These are phyloP conservation scores for Aureobasidium vineae DNA, from an alignment of 2,329 filamentous ascomycete genomes.

Conservation along the genomic window DNA sequence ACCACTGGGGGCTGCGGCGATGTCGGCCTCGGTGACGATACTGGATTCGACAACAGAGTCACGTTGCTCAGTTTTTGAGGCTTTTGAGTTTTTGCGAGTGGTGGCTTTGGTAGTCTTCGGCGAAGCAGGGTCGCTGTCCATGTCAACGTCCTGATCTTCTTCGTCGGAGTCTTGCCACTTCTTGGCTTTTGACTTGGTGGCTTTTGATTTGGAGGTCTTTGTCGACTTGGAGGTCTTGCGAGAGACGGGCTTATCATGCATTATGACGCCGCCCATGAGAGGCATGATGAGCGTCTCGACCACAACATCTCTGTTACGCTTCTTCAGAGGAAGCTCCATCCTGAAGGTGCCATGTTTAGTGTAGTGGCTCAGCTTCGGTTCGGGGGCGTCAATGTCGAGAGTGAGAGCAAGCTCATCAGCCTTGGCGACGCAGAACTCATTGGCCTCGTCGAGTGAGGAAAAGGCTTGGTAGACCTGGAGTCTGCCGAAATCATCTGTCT, in stretches of 20 bases:
- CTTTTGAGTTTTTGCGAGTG: slow-evolving; percentile 3
- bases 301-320: not conserved
- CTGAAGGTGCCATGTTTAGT: not conserved
- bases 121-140: not conserved
- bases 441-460: slow-evolving; percentile 19
- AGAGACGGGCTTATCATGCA: not conserved
- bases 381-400: not conserved
- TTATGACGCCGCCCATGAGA: slow-evolving; percentile 9
- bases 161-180: not conserved
- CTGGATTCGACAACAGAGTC: not conserved
- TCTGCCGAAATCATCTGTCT: not conserved
- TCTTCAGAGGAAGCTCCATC: not conserved
- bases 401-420: not conserved
- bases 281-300: slow-evolving; percentile 14
- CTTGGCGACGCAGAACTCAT: slow-evolving; percentile 5
- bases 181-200: not conserved
- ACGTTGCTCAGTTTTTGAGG: not conserved
- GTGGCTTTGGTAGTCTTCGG: not conserved
- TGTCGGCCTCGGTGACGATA: not conserved
- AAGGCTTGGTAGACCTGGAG: slow-evolving; percentile 20
- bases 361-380: not conserved
- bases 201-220: not conserved
- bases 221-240: not conserved
- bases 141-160: not conserved
- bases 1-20: slow-evolving; percentile 24